Evolutionary conservation across 1,284 basidiomycete genomes (phyloP), one percentile per base, ranked within the genome.

Genomic region (Cryptococcus depauperatus): DNA sequence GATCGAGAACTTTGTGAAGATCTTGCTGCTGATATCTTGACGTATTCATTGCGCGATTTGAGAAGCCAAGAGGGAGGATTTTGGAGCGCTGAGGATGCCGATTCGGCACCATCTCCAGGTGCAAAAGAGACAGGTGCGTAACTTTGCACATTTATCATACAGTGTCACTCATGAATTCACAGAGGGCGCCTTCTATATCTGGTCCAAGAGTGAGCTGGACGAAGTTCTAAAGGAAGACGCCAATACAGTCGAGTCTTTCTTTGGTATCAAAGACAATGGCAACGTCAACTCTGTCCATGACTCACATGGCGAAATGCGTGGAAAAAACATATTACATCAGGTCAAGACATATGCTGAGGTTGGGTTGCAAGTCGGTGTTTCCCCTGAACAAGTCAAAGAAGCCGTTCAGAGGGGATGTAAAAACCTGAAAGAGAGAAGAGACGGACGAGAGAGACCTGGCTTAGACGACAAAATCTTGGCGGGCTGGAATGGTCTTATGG

Each of bases 161-260:
- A 41, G 40, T n/a, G 41, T 26, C 28, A 23, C 6, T 37, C 35
- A 4, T 23, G 32, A 16, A 35, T 10, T 5, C 26, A 16, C 32
- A 59, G 74, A 75, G 53, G 74, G 74, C 11, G 74, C 73, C 7
- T 76, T 75, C 56, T 75, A 75, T 47, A 69, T 73, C 6, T 76
- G 74, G 74, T 64, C 61, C 2, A 55, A 62, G 11, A 30, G 51
- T 13, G 64, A 74, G 44, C 59, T 76, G 32, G 68, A 74, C 29
- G 51, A 63, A 19, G 51, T 73, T 2, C 53, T 75, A 0, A 62
- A 61, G 0, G 51, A 55, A 11, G 61, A 68, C 23, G 57, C 68
- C 0, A 55, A 60, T 6, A 21, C 73, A 13, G 63, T 74, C 46
- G 59, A 55, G 23, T 59, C 52, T 16, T 67, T 71, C 49, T 74